Base-by-base conservation (phyloP, 257 asterid genomes). In the Fraxinus pennsylvanica region DNA sequence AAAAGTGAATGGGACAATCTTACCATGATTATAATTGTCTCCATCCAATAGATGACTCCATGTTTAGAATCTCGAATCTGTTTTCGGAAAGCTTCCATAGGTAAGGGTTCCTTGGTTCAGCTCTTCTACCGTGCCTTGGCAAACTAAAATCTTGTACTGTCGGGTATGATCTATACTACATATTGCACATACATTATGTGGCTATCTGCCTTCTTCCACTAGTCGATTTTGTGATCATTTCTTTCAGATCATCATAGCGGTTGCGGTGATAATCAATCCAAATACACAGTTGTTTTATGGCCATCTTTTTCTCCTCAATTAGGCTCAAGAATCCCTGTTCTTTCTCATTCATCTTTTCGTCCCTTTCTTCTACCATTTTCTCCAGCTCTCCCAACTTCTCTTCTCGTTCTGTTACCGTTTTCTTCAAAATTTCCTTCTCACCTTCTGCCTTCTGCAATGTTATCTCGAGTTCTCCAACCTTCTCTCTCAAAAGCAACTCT, bases 251-350 rank as follows among this genome's bases (percentile, higher is more conserved):
- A 19, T 92, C 90, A 66, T 86, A 89, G 6, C 95, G 90, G 66
- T 80, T 82, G 1, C 90, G 92, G 69, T 96, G 96, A 79, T 96
- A 91, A 47, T 96, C 99, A 9, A 92, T 93, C 91, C 88, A 81
- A 1, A 90, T 80, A 82, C 97, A 90, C 81, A 96, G 52, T 80
- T 96, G 97, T 74, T 88, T 87, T 82, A 93, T 96, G 13, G 91
- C 99, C 79, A 93, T 97, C 73, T 86, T 82, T 83, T 96, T 96
- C 89, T 91, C 97, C 86, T 90, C 97, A 7, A 86, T 80, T 39
- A 96, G 80, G 81, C 78, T 89, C 80, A 79, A 76, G 13, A 91
- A 75, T 79, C 90, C 89, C 25, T 85, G 81, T 32, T 90, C 96
- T 83, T 84, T 89, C 80, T 87, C 94, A 32, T 76, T 88, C 83